These are phyloP conservation scores for Pythium phragmitis DNA, from an alignment of 352 stramenopile species.

Conservation along the genomic window DNA sequence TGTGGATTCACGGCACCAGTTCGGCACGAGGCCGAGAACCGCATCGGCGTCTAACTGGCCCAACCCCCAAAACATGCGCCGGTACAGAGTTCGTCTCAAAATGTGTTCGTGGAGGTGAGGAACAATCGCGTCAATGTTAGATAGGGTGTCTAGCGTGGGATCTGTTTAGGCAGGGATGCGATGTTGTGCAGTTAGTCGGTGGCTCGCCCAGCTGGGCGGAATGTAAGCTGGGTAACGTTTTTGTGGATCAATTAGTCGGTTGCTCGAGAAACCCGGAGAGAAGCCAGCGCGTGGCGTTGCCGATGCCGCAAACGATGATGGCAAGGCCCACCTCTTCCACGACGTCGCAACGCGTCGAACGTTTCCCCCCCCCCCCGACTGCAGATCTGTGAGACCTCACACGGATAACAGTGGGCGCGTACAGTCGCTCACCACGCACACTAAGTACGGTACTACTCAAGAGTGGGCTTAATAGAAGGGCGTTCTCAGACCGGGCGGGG, in stretches of 20 bases:
- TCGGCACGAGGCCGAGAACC: not conserved
- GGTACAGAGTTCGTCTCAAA: slow-evolving; percentile 13
- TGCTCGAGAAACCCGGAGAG: not conserved
- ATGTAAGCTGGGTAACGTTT: not conserved
- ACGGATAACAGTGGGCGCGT: too few relatives aligned
- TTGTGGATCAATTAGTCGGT: slow-evolving; percentile 9
- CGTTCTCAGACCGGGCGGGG: too few relatives aligned
- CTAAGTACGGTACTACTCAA: too few relatives aligned
- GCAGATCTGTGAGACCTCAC: too few relatives aligned
- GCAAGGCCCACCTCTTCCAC: not conserved
- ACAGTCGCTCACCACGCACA: too few relatives aligned
- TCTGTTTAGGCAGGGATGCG: slow-evolving; percentile 6
- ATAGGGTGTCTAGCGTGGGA: not conserved
- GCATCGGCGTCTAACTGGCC: too few relatives aligned
- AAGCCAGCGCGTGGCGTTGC: too few relatives aligned
- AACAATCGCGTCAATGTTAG: not conserved
- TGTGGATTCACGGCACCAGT: slow-evolving; percentile 14
- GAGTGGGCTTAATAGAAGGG: too few relatives aligned
- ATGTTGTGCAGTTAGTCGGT: not conserved
- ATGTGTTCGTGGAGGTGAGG: slow-evolving; percentile 6
- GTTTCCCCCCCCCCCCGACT: too few relatives aligned
- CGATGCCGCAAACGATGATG: not conserved
- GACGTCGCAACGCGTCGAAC: too few relatives aligned
- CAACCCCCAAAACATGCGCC: too few relatives aligned
- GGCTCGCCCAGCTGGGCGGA: too few relatives aligned